Conservation (phyloP, 176 grass and related monocot genomes). For the Secale cereale region DNA sequence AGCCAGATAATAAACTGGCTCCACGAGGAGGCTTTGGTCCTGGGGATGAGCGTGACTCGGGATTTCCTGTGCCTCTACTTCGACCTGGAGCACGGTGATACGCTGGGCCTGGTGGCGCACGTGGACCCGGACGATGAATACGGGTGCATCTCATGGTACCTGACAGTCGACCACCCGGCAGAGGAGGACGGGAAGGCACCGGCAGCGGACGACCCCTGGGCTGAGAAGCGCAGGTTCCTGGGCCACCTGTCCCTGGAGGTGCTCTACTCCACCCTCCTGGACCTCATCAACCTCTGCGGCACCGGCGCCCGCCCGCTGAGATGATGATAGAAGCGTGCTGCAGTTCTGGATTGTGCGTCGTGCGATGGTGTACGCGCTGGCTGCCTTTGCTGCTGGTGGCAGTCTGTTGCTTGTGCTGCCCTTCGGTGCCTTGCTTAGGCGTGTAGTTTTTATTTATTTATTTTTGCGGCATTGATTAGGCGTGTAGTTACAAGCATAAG, state of each 20-base stretch:
- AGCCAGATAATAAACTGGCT: slow-evolving; percentile 91
- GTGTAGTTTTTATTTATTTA: too few species aligned
- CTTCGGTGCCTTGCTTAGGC: too few species aligned
- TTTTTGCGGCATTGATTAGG: too few species aligned
- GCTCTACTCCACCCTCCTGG: slow-evolving; percentile 53
- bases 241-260: not conserved
- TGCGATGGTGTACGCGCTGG: too few species aligned
- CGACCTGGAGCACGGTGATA: slow-evolving; percentile 78
- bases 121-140: slow-evolving; percentile 58
- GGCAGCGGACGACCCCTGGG: not conserved
- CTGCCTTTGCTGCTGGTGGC: too few species aligned
- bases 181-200: slow-evolving; percentile 60
- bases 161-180: slow-evolving; percentile 40
- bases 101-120: slow-evolving; percentile 67
- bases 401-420: too few species aligned
- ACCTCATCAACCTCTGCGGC: slow-evolving; percentile 69
- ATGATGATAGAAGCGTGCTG: not conserved
- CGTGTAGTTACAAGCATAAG: too few species aligned
- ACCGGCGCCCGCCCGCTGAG: slow-evolving; percentile 42
- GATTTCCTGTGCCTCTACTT: slow-evolving; percentile 89
- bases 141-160: slow-evolving; percentile 78
- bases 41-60: slow-evolving; percentile 76
- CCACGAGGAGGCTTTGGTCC: slow-evolving; percentile 72
- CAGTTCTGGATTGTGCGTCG: not conserved
- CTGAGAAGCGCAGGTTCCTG: slow-evolving; percentile 43